These are phyloP conservation scores for Arthrocladium fulminans DNA, from an alignment of 2,329 filamentous ascomycete genomes.

Conservation along the genomic window DNA sequence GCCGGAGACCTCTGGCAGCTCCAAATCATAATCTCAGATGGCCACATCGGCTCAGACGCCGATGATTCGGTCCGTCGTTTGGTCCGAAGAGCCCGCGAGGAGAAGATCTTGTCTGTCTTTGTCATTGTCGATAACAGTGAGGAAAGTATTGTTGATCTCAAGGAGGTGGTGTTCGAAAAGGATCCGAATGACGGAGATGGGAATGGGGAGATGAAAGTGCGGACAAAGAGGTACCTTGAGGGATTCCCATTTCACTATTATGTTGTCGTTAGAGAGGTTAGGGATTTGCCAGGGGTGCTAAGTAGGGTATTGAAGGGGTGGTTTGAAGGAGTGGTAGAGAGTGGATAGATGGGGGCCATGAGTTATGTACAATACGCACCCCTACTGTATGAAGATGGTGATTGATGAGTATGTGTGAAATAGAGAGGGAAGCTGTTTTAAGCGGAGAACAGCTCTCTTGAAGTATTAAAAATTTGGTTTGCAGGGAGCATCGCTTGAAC, in stretches of 20 bases:
- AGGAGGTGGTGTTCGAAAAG: slow-evolving; percentile 72
- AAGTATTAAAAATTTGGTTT: too few species aligned
- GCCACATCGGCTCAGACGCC: slow-evolving; percentile 64
- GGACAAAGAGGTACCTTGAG: slow-evolving; percentile 86
- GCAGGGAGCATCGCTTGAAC: too few species aligned
- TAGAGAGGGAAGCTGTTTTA: too few species aligned
- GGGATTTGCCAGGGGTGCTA: slow-evolving; percentile 80
- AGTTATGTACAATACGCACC: too few species aligned
- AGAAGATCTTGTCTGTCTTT: slow-evolving; percentile 96
- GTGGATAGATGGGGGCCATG: too few species aligned
- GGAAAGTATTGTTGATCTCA: slow-evolving; percentile 68
- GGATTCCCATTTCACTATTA: slow-evolving; percentile 97
- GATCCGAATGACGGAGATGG: slow-evolving; percentile 44
- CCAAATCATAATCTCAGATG: slow-evolving; percentile 85
- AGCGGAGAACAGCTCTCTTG: too few species aligned
- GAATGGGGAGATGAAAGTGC: slow-evolving; percentile 57
- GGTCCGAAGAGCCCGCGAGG: slow-evolving; percentile 78
- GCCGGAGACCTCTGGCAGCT: slow-evolving; percentile 86
- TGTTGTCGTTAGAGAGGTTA: slow-evolving; percentile 82
- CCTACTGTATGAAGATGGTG: too few species aligned
- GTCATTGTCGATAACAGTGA: slow-evolving; percentile 72
- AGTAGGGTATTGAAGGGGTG: slow-evolving; percentile 85
- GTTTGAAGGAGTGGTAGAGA: slow-evolving; percentile 64
- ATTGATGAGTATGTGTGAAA: too few species aligned
- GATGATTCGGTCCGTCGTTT: slow-evolving; percentile 76